These are phyloP conservation scores for Irpex sp. DNA, from an alignment of 1,284 basidiomycete species.

Conservation along the genomic window DNA sequence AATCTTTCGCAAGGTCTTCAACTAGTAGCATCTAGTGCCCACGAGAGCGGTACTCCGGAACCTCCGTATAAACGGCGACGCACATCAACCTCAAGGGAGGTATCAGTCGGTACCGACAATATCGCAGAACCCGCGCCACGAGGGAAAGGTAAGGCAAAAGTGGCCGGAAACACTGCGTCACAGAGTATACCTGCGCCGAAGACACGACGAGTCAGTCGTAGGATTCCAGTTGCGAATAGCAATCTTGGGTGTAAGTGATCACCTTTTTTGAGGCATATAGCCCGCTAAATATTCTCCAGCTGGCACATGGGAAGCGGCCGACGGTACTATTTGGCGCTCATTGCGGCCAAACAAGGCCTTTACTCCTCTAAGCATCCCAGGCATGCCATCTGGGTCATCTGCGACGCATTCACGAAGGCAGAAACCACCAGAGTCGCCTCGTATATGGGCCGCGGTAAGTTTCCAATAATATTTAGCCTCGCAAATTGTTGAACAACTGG, in stretches of 20 bases:
- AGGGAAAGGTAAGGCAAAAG: neutral
- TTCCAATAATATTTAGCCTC: no score
- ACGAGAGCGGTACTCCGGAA: neutral
- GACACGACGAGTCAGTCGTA: neutral
- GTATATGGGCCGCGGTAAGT: slow-evolving; percentile 14
- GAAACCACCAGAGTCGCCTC: slow-evolving; percentile 2
- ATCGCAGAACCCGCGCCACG: neutral
- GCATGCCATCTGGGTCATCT: neutral
- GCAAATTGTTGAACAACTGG: no score
- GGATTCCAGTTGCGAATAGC: neutral
- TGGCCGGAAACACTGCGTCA: neutral
- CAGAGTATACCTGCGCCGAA: neutral
- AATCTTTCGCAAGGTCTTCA: neutral
- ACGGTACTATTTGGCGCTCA: slow-evolving; percentile 6
- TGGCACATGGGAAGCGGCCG: slow-evolving; percentile 4
- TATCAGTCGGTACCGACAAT: neutral
- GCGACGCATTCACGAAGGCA: neutral
- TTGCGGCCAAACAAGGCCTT: neutral
- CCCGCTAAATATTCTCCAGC: neutral
- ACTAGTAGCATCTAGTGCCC: neutral
- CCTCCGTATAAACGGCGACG: neutral
- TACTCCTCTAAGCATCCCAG: neutral
- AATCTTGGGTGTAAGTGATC: neutral
- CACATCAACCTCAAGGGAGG: neutral
- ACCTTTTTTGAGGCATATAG: neutral